A percentile compares a stretch with the other conserved stretches of the same genome.
phyloP scores from a whole-genome alignment of 371 early-diverging fungal genomes.

The Rhizopus delemar region DNA sequence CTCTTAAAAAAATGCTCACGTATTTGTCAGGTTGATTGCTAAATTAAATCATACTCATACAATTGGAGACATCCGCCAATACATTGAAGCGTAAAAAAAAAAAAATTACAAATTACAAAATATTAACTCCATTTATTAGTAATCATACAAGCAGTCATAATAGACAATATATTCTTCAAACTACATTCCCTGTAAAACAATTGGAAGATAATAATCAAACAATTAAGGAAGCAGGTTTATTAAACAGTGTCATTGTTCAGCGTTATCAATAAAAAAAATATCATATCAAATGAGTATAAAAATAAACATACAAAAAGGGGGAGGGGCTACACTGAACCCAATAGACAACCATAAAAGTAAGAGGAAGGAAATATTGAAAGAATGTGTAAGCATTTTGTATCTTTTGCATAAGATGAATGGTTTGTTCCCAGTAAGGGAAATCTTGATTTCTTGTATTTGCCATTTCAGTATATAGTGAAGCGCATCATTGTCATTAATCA shows the following conservation, averaged over 20 bases:
- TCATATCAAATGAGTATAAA: too few species aligned
- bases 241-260: slow-evolving; percentile 88
- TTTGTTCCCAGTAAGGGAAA: too few species aligned
- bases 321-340: too few species aligned
- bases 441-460: too few species aligned
- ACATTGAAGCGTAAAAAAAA: slow-evolving; percentile 58
- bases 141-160: slow-evolving; percentile 29
- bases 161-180: slow-evolving; percentile 75
- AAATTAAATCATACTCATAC: slow-evolving; percentile 91
- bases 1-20: too few species aligned
- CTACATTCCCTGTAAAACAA: slow-evolving; percentile 81
- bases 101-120: too few species aligned
- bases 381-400: too few species aligned
- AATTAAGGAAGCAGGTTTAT: slow-evolving; percentile 77
- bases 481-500: neutral
- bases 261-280: slow-evolving; percentile 53
- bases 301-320: too few species aligned
- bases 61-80: slow-evolving; percentile 77
- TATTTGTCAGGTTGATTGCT: slow-evolving; percentile 66
- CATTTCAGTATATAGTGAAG: neutral
- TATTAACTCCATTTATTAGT: slow-evolving; percentile 30
- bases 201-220: slow-evolving; percentile 68
- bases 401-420: too few species aligned
- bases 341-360: too few species aligned
- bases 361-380: too few species aligned